These are phyloP conservation scores for Leishmania braziliensis DNA, from an alignment of 208 protist genomes.

Conservation along the genomic window DNA sequence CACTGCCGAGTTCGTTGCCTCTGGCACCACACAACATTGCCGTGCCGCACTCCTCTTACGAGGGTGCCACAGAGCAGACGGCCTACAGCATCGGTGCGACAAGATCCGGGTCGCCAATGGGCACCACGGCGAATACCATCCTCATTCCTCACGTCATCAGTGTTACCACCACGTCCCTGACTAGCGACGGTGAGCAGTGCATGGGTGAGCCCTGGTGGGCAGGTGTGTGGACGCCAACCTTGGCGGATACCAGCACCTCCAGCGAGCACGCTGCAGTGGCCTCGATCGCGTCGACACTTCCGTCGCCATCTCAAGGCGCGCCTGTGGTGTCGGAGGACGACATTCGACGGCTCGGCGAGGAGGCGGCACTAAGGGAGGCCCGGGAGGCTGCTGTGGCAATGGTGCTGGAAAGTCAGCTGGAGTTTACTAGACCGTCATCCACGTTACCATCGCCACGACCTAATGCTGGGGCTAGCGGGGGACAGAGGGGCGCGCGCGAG, in stretches of 20 bases:
- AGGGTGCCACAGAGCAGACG: neutral
- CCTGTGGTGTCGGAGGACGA: neutral
- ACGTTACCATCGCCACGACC: neutral
- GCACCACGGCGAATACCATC: neutral
- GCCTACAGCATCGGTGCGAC: neutral
- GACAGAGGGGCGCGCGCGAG: neutral
- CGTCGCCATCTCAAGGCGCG: conserved; percentile 4
- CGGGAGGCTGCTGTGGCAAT: neutral
- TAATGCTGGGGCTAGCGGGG: neutral
- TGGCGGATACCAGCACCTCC: neutral
- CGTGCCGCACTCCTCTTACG: conserved; percentile 5
- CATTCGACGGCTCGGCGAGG: neutral
- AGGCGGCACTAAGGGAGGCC: neutral
- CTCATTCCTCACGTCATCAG: conserved; percentile 5
- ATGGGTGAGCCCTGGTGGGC: conserved; percentile 1
- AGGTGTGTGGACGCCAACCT: neutral
- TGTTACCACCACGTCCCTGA: conserved; percentile 7
- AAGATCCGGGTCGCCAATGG: neutral
- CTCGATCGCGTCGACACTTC: neutral
- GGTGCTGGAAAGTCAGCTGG: neutral
- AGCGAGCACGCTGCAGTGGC: neutral
- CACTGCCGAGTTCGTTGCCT: conserved; percentile 7
- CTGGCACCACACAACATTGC: neutral
- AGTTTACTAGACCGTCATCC: neutral
- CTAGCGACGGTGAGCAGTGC: conserved; percentile 27